Evolutionary conservation across 1,284 basidiomycete genomes (phyloP), one percentile per base, ranked within the genome.

Genomic region (Fomitopsis schrenkii): DNA sequence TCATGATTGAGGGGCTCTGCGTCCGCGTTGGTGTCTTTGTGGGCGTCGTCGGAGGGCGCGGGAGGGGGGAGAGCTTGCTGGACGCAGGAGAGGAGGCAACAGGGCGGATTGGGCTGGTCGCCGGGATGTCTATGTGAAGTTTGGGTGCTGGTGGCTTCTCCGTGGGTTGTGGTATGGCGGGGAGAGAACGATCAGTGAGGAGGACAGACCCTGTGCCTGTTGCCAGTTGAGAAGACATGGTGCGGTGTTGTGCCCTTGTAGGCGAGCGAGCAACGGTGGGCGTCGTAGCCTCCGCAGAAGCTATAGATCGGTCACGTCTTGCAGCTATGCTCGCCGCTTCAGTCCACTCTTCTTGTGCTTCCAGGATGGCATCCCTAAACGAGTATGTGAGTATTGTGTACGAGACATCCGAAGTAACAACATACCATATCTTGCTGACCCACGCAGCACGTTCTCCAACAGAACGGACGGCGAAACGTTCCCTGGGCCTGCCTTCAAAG

Each of bases 401-500:
- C 35, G 5, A 12, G 2, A 19, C 17, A 22, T 28, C n/a, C 12
- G 22, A 63, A 33, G 45, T 28, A 30, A 55, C 30, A 12, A 42
- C 78, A 65, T 71, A 88, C 89, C 89, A 91, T 57, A 91, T 83
- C 4, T 83, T 80, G 66, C 83, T 86, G 58, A 91, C 80, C 89
- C 89, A 91, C 19, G 78, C 78, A 6, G 87, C 87, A 57, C 89
- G 76, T 59, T 88, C 85, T 62, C 80, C 79, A n/a, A 83, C 80
- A 40, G 84, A 84, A 7, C 72, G 70, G 1, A 81, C 83, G 1
- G 85, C 87, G 69, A 91, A 90, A 59, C 77, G 82, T 69, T 89
- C 85, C 58, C 74, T 76, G 2, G 72, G 72, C 38, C 76, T 72
- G 10, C 77, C 82, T 54, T 83, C 79, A 59, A 88, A 86, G 3